Base-by-base conservation (phyloP, 331 rosid genomes). In the Spiraea crenata region DNA sequence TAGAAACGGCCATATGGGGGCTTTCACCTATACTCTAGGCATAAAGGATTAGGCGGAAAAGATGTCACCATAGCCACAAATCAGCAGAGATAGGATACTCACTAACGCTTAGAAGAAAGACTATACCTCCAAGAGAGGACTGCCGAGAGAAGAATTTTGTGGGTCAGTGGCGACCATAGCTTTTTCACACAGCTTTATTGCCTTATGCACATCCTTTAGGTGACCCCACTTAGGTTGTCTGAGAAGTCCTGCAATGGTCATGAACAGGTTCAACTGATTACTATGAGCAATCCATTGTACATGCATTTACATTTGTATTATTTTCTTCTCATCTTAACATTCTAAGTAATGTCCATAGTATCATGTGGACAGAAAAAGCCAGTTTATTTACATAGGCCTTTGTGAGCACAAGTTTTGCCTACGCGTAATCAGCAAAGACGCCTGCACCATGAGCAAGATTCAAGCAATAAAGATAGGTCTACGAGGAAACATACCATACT, bases 181-280 rank as follows among this genome's bases (percentile, higher is more conserved):
- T 73, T 75, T 84, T 86, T 95, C 95, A 56, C 92, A 88, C 72
- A 87, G 93, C 82, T 91, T 91, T 72, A 95, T 76, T 79, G 93
- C 91, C 82, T 87, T 85, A 17, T 95, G 97, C 71, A 95, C 70
- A 73, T 95, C 99, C 79, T 76, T 91, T 64, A 95, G 90, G 86
- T 95, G 99, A 39, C 97, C 97, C 97, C 97, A 95, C 83, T 95
- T 95, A 0, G 97, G 99, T 68, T 95, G 99, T 68, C 95, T 89
- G 47, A 89, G 55, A 81, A 82, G 76, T 61, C 99, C 99, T 95
- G 87, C 82, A 80, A 71, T 70, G 67, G 15, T 46, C 6, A 75
- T 38, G 75, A 47, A 68, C 7, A 76, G 7, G 44, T 62, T 61
- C 16, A 62, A 64, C 46, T 51, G 16, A 74, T 12, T 37, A 63